Conservation (phyloP, 768 basidiomycete species). For the Auriscalpium orientale region DNA sequence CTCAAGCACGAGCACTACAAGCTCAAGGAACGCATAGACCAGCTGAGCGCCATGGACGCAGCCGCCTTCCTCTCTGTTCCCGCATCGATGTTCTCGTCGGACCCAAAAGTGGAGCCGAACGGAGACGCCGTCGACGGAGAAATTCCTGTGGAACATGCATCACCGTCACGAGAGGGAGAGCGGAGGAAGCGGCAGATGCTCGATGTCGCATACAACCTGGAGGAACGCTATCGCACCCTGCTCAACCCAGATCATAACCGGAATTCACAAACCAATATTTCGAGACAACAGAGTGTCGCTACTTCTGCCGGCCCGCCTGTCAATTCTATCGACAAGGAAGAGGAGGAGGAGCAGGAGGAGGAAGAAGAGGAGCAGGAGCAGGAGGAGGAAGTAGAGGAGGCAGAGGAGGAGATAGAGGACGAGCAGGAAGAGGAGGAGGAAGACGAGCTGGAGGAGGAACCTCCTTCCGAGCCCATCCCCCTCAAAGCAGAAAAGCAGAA, state of each 20-base stretch:
- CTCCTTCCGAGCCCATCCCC: not conserved
- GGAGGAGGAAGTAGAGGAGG: constrained; percentile 1
- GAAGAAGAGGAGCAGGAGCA: constrained; percentile 1
- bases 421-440: constrained; percentile 5
- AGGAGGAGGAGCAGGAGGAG: not conserved
- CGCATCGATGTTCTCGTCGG: constrained; percentile 40
- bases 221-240: constrained; percentile 67
- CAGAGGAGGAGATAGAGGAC: not conserved
- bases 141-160: constrained; percentile 17
- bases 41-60: constrained; percentile 67
- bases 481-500: constrained; percentile 15
- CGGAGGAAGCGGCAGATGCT: constrained; percentile 67
- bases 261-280: constrained; percentile 6
- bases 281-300: constrained; percentile 5
- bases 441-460: constrained; percentile 1
- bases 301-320: not conserved
- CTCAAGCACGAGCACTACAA: constrained; percentile 89
- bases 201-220: constrained; percentile 53
- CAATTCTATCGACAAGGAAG: constrained; percentile 1
- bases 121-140: constrained; percentile 16
- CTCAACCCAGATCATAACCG: constrained; percentile 36
- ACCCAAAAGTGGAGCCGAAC: constrained; percentile 20
- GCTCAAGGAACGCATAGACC: constrained; percentile 82
- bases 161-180: constrained; percentile 30
- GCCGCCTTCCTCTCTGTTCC: constrained; percentile 60